phyloP scores from a whole-genome alignment of 140 eudicot species.

The Oenanthe javanica region DNA sequence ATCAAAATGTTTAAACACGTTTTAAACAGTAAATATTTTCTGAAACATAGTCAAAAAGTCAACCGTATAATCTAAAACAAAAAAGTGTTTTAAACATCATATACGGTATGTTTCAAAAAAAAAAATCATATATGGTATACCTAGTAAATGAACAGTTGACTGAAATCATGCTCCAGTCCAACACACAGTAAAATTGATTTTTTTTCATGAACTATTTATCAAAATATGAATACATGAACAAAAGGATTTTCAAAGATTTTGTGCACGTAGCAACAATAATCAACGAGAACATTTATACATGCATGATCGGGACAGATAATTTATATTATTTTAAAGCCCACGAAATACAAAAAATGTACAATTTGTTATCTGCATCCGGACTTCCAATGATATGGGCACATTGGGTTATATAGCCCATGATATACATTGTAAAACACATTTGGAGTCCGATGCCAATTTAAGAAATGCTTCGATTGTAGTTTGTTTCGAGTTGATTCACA shows the following conservation, averaged over 20 bases:
- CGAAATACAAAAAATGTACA: background rate
- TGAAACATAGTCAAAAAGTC: too few species aligned
- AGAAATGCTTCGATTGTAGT: background rate
- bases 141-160: background rate
- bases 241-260: constrained; percentile 3
- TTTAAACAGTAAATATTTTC: too few species aligned
- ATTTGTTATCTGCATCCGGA: background rate
- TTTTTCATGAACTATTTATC: background rate
- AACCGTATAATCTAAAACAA: too few species aligned
- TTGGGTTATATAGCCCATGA: background rate
- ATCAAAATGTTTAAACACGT: too few species aligned
- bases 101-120: too few species aligned
- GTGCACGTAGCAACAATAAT: background rate
- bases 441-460: background rate
- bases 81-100: too few species aligned
- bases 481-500: background rate
- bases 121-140: background rate
- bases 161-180: background rate
- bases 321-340: background rate
- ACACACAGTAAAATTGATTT: too few species aligned
- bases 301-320: constrained; percentile 1
- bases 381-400: constrained; percentile 2
- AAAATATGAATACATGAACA: background rate
- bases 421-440: background rate
- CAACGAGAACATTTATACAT: background rate